Conservation (phyloP, 1,139 yeast species). For the Hemisphaericaspora xylofermentans region DNA sequence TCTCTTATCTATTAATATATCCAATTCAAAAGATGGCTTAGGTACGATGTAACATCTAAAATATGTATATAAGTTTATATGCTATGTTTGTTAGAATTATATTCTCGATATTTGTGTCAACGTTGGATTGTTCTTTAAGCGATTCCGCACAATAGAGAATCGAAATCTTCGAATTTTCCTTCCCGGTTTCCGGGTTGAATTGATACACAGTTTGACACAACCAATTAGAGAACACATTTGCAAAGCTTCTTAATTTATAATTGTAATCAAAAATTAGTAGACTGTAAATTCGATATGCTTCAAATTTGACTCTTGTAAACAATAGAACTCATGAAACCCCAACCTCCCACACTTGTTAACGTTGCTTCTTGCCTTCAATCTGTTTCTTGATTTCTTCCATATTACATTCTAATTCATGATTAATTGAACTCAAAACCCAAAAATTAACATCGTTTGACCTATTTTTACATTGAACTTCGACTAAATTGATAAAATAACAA, state of each 20-base stretch:
- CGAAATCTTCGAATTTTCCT: neutral
- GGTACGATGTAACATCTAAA: too few relatives aligned
- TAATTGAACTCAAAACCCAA: constrained; percentile 9
- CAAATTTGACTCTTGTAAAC: too few relatives aligned
- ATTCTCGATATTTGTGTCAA: too few relatives aligned
- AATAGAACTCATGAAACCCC: too few relatives aligned
- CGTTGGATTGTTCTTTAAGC: neutral
- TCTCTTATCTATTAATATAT: too few relatives aligned
- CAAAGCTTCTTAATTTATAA: too few relatives aligned
- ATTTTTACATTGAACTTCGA: constrained; percentile 8
- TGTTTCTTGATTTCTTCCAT: neutral
- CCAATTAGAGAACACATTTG: too few relatives aligned
- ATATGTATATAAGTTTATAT: too few relatives aligned
- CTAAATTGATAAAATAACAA: constrained; percentile 9
- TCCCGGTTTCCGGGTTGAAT: neutral
- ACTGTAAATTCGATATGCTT: too few relatives aligned
- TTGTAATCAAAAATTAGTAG: too few relatives aligned
- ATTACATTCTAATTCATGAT: constrained; percentile 6
- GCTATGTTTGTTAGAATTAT: too few relatives aligned
- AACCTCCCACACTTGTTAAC: neutral
- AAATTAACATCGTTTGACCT: constrained; percentile 5
- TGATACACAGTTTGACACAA: neutral
- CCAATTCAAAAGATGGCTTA: too few relatives aligned
- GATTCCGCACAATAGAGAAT: neutral
- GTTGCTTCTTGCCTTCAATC: neutral